Evolutionary conservation across 2,329 filamentous ascomycete species (phyloP), one percentile per base, ranked within the genome.

Genomic region (Diaporthe caulivora): DNA sequence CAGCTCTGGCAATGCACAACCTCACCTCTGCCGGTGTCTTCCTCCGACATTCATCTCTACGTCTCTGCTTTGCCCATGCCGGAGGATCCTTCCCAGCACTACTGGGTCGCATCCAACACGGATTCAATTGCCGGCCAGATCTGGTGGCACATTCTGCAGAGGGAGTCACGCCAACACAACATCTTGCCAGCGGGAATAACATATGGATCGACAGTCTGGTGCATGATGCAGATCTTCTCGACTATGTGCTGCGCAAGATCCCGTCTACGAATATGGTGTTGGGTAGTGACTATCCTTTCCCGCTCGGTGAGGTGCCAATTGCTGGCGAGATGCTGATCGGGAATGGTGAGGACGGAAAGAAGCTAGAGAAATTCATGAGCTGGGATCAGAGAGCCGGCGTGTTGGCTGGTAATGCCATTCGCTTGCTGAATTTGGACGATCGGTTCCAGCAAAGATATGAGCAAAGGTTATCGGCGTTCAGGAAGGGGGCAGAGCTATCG

Each of bases 271-370:
- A 80, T 3, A 77, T 83, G 18, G 76, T 82, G 4, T 74, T 83
- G 76, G 81, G 81, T 0, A 82, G 80, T 67, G 81, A 83, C 71
- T 83, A 83, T 53, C 81, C 81, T 0, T 83, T 83, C 72, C 81
- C 81, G 7, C 72, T 83, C 1, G 81, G 81, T 6, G 77, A 83
- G 71, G 80, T 83, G 5, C 81, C 81, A 0, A 76, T 80, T 15
- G 80, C 81, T 2, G 81, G 81, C 1, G 78, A 79, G 74, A 81
- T 82, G 80, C 72, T 83, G 13, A 77, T 78, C 37, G 76, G 77
- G 2, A 77, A 80, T 53, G 78, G 79, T 17, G 51, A 55, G 2
- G 57, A 40, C 8, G 54, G 60, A 15, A 24, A 49, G 26, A 73
- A 75, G 24, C 73, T 83, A 1, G 73, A 75, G 6, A 62, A 44